These are phyloP conservation scores for Macrophomina pseudophaseolina DNA, from an alignment of 2,329 filamentous ascomycete species.

Conservation along the genomic window DNA sequence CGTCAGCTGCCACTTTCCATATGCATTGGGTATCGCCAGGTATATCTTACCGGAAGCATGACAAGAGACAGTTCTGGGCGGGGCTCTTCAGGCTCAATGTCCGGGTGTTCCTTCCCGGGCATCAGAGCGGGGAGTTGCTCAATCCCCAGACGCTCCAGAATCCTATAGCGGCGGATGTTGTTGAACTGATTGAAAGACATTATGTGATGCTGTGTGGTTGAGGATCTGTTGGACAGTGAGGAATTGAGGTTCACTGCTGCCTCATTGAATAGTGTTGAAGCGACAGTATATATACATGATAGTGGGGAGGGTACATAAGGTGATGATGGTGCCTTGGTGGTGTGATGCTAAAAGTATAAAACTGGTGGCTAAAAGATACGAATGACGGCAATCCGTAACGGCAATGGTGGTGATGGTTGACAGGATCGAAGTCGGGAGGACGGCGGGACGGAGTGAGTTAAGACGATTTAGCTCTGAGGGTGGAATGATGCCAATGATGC, in stretches of 20 bases:
- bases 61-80: slow-evolving; percentile 36
- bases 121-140: slow-evolving; percentile 27
- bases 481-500: slow-evolving; percentile 6
- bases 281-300: too few species aligned
- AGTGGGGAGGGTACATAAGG: too few species aligned
- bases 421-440: neutral
- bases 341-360: too few species aligned
- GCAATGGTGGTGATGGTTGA: too few species aligned
- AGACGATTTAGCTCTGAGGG: neutral
- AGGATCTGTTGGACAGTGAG: neutral
- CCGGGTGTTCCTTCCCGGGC: slow-evolving; percentile 7
- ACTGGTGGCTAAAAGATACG: too few species aligned
- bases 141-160: slow-evolving; percentile 27
- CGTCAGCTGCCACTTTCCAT: slow-evolving; percentile 2
- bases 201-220: slow-evolving; percentile 1
- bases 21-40: neutral
- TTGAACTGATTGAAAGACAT: slow-evolving; percentile 28
- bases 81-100: slow-evolving; percentile 20
- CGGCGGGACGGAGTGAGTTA: neutral
- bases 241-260: too few species aligned
- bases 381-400: too few species aligned
- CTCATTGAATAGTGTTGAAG: too few species aligned
- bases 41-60: slow-evolving; percentile 41
- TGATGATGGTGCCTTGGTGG: too few species aligned
- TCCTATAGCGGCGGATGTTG: slow-evolving; percentile 27